A percentile compares a stretch with the other conserved stretches of the same genome.
Evolutionary conservation across 257 asterid genomes (phyloP).

Genomic region (Cynanchum wilfordii): DNA sequence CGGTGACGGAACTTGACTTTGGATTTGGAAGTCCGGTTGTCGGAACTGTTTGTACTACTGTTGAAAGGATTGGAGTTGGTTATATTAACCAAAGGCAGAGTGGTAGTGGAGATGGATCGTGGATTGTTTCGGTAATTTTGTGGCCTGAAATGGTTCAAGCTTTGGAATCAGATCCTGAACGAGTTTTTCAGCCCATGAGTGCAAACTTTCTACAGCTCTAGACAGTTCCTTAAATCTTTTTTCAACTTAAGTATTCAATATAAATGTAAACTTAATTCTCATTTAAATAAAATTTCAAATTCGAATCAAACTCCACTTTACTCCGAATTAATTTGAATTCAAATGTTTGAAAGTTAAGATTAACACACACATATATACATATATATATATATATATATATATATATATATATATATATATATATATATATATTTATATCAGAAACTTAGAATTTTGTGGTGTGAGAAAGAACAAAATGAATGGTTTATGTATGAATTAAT

Average conservation of each 20-base stretch:
- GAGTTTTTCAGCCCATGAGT: conserved; percentile 43
- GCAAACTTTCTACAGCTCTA: conserved; percentile 27
- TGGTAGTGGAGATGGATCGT: conserved; percentile 43
- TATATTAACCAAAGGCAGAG: conserved; percentile 53
- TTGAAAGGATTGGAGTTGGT: conserved; percentile 55
- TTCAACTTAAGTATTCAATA: neutral
- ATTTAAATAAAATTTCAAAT: too few relatives aligned
- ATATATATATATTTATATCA: too few relatives aligned
- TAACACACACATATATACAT: too few relatives aligned
- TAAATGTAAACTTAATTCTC: too few relatives aligned
- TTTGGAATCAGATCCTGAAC: conserved; percentile 44
- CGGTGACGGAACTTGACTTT: conserved; percentile 50
- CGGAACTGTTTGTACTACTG: conserved; percentile 47
- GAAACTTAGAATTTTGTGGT: too few relatives aligned
- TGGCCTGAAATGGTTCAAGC: conserved; percentile 59
- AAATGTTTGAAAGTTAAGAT: too few relatives aligned
- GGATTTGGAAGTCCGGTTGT: conserved; percentile 58
- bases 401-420: too few relatives aligned
- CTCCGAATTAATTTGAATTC: too few relatives aligned
- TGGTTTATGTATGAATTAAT: too few relatives aligned
- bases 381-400: too few relatives aligned
- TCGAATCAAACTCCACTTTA: too few relatives aligned
- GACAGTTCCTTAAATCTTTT: neutral
- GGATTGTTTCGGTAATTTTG: conserved; percentile 51
- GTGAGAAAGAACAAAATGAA: too few relatives aligned